Conservation (phyloP, 495 filamentous ascomycete genomes). For the Neurospora sp. region DNA sequence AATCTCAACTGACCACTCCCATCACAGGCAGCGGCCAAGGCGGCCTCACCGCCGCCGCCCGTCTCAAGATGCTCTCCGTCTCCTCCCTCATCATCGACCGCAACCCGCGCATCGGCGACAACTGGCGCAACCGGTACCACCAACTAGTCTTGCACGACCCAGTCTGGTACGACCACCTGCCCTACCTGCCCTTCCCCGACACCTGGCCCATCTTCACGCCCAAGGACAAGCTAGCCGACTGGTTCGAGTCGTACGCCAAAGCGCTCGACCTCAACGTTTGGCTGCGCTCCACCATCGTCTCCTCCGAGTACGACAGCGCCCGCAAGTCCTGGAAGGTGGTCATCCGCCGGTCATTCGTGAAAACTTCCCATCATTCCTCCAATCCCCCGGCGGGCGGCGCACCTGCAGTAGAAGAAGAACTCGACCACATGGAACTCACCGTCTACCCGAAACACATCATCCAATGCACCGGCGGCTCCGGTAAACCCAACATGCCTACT, state of each 20-base stretch:
- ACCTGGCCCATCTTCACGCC: conserved; percentile 65
- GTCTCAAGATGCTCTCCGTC: conserved; percentile 62
- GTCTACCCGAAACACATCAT: conserved; percentile 45
- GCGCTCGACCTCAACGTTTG: conserved; percentile 72
- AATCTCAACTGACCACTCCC: conserved; percentile 1
- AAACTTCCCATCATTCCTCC: conserved; percentile 52
- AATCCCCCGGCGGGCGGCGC: not conserved
- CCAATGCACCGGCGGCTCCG: conserved; percentile 63
- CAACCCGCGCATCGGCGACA: conserved; percentile 59
- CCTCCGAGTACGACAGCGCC: conserved; percentile 42
- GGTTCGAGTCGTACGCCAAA: conserved; percentile 64
- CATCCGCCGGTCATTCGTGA: conserved; percentile 42
- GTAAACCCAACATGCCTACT: conserved; percentile 53
- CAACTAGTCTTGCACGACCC: conserved; percentile 64
- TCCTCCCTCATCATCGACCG: conserved; percentile 55
- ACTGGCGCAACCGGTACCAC: conserved; percentile 62
- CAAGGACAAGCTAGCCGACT: conserved; percentile 74
- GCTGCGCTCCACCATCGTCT: conserved; percentile 45
- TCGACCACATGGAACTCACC: not conserved
- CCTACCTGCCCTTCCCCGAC: conserved; percentile 59
- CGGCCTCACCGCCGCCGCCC: conserved; percentile 54
- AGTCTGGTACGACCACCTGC: conserved; percentile 67
- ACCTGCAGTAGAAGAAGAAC: not conserved
- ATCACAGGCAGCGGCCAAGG: conserved; percentile 44
- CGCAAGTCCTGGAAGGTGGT: conserved; percentile 52